phyloP scores from a whole-genome alignment of 768 basidiomycete species.

The Pholiota microspora region DNA sequence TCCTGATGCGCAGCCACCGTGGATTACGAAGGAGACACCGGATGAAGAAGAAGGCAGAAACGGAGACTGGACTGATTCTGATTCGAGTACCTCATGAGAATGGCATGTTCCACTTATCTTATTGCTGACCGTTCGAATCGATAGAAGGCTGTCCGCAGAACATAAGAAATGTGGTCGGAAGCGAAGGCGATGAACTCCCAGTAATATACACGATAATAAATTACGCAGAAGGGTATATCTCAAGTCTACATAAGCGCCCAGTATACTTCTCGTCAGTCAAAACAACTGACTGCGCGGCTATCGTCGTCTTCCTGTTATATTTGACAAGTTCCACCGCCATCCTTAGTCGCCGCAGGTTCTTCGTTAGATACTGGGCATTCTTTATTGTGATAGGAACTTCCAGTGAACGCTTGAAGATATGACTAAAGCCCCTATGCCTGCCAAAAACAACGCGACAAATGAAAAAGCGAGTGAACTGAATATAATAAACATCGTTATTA shows the following conservation, averaged over 20 bases:
- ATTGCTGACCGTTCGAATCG: too few relatives aligned
- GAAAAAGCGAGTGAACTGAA: slow-evolving; percentile 28
- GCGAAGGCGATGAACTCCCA: too few relatives aligned
- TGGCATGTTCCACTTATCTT: too few relatives aligned
- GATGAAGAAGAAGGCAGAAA: too few relatives aligned
- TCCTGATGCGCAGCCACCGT: neutral
- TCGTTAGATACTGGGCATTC: slow-evolving; percentile 23
- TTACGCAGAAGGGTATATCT: too few relatives aligned
- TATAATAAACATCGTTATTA: slow-evolving; percentile 27
- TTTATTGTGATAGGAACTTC: slow-evolving; percentile 28
- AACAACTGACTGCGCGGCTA: neutral
- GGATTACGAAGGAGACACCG: neutral
- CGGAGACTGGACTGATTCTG: too few relatives aligned
- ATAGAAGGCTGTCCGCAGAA: too few relatives aligned
- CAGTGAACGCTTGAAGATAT: slow-evolving; percentile 28
- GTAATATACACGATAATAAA: too few relatives aligned
- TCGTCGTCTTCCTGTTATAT: neutral
- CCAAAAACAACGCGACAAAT: slow-evolving; percentile 21
- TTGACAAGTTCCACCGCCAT: slow-evolving; percentile 13
- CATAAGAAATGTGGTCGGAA: too few relatives aligned
- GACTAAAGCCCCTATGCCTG: slow-evolving; percentile 15
- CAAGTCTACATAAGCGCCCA: too few relatives aligned
- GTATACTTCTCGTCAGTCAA: too few relatives aligned
- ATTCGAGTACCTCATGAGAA: too few relatives aligned
- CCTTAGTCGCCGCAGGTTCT: slow-evolving; percentile 18